Conservation (phyloP, 257 asterid genomes). For the Osmanthus fragrans region DNA sequence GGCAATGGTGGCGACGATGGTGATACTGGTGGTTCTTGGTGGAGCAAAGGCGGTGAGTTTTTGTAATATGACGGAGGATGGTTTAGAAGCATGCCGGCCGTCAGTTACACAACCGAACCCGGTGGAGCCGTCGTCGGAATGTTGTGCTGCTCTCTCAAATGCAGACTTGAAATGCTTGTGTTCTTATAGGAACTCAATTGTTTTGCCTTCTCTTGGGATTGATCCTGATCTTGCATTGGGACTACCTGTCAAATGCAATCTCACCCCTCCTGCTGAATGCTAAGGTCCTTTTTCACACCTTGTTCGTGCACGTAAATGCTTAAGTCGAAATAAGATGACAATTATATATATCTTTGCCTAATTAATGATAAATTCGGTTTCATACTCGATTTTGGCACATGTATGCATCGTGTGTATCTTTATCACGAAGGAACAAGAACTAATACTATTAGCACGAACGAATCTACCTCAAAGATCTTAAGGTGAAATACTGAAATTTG, state of each 20-base stretch:
- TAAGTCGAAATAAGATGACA: not conserved
- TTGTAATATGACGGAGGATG: constrained; percentile 64
- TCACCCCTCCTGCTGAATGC: constrained; percentile 49
- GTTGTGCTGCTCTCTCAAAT: constrained; percentile 52
- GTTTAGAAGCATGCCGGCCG: constrained; percentile 54
- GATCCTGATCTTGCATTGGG: constrained; percentile 72
- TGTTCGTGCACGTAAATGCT: not conserved
- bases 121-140: constrained; percentile 47
- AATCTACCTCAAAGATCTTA: no score
- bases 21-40: constrained; percentile 19
- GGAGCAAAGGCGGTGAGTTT: constrained; percentile 30
- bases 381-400: no score
- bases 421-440: no score
- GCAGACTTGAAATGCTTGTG: constrained; percentile 71
- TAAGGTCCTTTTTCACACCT: constrained; percentile 1
- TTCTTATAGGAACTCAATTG: constrained; percentile 49
- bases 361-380: no score
- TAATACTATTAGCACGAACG: no score
- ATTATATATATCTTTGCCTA: no score
- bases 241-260: constrained; percentile 67
- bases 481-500: no score
- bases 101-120: constrained; percentile 59
- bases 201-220: constrained; percentile 71
- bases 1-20: constrained; percentile 23
- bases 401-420: no score